phyloP scores from a whole-genome alignment of 257 asterid genomes.

The Lavandula angustifolia region DNA sequence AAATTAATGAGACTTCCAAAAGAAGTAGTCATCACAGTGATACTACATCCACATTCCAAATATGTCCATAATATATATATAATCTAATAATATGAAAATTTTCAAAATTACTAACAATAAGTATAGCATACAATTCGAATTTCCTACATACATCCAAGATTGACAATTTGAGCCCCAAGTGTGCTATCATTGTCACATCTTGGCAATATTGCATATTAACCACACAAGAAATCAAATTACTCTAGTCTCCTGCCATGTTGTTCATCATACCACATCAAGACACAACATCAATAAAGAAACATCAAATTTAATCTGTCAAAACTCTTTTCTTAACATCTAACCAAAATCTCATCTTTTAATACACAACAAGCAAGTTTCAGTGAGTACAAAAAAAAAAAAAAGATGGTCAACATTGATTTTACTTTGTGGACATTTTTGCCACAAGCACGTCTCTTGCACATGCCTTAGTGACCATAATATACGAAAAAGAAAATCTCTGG shows the following conservation, averaged over 20 bases:
- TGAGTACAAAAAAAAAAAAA: neutral
- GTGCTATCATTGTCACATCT: conserved; percentile 4
- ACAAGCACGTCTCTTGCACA: conserved; percentile 11
- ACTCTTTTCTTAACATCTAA: neutral
- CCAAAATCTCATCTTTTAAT: conserved; percentile 6
- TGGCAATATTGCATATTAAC: no score
- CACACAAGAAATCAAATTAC: conserved; percentile 1
- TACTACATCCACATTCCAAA: conserved; percentile 24
- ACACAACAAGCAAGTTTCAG: neutral
- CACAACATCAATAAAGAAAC: neutral
- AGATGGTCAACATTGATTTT: neutral
- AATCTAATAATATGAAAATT: neutral
- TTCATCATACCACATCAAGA: neutral
- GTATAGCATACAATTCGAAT: neutral
- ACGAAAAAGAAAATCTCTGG: neutral
- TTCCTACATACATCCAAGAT: conserved; percentile 11
- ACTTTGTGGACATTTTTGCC: neutral
- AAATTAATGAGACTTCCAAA: conserved; percentile 32
- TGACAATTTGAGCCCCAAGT: neutral
- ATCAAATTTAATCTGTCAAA: conserved; percentile 4
- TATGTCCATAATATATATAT: neutral
- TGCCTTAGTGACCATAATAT: conserved; percentile 19
- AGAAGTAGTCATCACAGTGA: conserved; percentile 24
- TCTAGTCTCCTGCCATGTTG: conserved; percentile 4
- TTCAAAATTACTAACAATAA: neutral